Percentiles rank a stretch among this genome's conserved stretches.
Evolutionary conservation across 169 alveolate genomes (phyloP).

Genomic region (Plasmodium blacklocki): DNA sequence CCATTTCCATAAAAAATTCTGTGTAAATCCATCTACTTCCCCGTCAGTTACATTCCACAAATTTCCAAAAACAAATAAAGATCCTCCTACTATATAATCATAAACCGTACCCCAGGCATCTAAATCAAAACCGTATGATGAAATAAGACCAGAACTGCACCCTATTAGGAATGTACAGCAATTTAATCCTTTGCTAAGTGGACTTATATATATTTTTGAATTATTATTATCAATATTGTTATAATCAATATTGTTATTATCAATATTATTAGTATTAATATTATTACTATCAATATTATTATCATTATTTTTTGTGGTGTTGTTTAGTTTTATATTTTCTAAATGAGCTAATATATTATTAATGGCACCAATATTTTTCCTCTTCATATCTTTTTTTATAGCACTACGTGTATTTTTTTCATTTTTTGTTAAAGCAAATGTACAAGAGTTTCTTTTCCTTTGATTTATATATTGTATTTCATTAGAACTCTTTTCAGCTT

Average conservation of each 20-base stretch:
- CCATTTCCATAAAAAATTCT: conserved; percentile 84
- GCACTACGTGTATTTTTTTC: too few species aligned
- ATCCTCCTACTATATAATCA: conserved; percentile 80
- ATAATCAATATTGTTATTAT: not conserved
- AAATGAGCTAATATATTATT: not conserved
- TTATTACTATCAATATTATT: conserved; percentile 7
- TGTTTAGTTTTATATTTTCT: not conserved
- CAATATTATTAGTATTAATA: not conserved
- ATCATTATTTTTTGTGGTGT: not conserved
- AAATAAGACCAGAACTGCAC: conserved; percentile 82
- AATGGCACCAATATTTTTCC: conserved; percentile 31
- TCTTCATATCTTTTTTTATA: conserved; percentile 24
- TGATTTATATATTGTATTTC: not conserved
- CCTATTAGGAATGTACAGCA: conserved; percentile 82
- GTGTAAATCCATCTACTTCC: conserved; percentile 81
- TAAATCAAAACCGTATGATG: conserved; percentile 72
- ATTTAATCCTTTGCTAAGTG: conserved; percentile 30
- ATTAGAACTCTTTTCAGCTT: not conserved
- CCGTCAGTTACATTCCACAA: conserved; percentile 84
- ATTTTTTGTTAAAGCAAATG: not conserved
- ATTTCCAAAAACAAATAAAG: conserved; percentile 80
- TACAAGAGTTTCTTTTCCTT: conserved; percentile 26
- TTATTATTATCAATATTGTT: not conserved
- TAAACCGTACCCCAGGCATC: conserved; percentile 78
- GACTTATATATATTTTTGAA: not conserved